Evolutionary conservation across 2,329 filamentous ascomycete genomes (phyloP).

Genomic region (Ophiosphaerella herpotricha): DNA sequence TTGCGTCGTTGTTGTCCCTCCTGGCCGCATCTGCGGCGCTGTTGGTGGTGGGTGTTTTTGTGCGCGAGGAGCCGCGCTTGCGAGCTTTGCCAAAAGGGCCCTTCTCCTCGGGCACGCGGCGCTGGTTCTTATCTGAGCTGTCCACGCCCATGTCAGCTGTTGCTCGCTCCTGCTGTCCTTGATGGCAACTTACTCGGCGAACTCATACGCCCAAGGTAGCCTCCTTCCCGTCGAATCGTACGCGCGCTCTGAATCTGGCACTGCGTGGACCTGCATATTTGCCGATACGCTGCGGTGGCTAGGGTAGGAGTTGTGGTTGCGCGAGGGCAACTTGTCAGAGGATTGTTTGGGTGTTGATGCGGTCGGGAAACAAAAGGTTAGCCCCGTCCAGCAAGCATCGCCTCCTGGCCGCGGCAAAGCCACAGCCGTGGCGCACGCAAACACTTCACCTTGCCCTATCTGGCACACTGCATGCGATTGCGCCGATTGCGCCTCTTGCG

Average conservation of each 20-base stretch:
- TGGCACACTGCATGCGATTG: slow-evolving; percentile 18
- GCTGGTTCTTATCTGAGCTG: slow-evolving; percentile 52
- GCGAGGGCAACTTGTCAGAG: slow-evolving; percentile 8
- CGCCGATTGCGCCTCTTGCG: neutral
- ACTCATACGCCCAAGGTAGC: slow-evolving; percentile 67
- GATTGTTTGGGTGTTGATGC: slow-evolving; percentile 36
- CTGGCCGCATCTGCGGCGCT: slow-evolving; percentile 60
- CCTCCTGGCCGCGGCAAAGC: slow-evolving; percentile 25
- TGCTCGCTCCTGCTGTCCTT: neutral
- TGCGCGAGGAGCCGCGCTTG: slow-evolving; percentile 53
- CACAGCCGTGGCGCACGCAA: slow-evolving; percentile 27
- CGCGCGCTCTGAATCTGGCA: slow-evolving; percentile 66
- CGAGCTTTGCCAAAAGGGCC: slow-evolving; percentile 64
- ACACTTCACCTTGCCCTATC: slow-evolving; percentile 21
- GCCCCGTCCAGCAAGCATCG: neutral
- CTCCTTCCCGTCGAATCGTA: slow-evolving; percentile 62
- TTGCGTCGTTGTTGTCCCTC: slow-evolving; percentile 50
- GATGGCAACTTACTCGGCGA: slow-evolving; percentile 58
- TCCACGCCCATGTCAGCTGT: slow-evolving; percentile 19
- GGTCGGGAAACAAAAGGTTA: slow-evolving; percentile 23
- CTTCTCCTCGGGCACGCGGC: slow-evolving; percentile 62
- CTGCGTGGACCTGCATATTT: slow-evolving; percentile 68
- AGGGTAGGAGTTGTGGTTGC: slow-evolving; percentile 3
- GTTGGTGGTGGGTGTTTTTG: slow-evolving; percentile 63
- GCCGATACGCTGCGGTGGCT: slow-evolving; percentile 6